Evolutionary conservation across 1,284 basidiomycete species (phyloP), one percentile per base, ranked within the genome.

Genomic region (Filobasidium uniguttulatum): DNA sequence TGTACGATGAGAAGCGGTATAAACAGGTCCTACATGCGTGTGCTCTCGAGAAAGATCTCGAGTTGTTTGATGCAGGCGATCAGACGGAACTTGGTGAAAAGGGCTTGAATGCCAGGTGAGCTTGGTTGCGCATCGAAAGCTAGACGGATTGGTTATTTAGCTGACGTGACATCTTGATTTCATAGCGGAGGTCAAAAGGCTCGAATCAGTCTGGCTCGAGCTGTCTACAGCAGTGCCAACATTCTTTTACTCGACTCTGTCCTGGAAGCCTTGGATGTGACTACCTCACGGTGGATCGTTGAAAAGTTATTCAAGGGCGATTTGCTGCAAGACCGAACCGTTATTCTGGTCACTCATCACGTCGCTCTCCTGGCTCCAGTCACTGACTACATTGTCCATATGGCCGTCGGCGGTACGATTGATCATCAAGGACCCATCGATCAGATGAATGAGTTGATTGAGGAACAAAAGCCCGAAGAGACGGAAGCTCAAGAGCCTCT

Each of bases 341-440:
- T 86, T 34, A 65, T 87, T 20, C 70, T 87, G 5, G 81, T 84
- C 52, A 84, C 82, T 0, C 83, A 85, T 64, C 83, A 85, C 58
- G 73, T 83, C 23, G 75, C 77, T 2, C 74, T 85, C 62, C 73
- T 74, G n/a, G 73, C 73, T 20, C 76, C 80, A 2, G 69, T 82
- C 23, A 79, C 82, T 10, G 73, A 77, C 40, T 81, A 75, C 61
- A 74, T 81, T 12, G 74, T 84, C 22, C 75, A 75, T 3, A 62
- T 86, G 28, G 60, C 69, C 12, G 76, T 79, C 56, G 78, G 48
- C 64, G 56, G 77, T 71, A 58, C 60, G 65, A 60, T 69, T 40
- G 57, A 60, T 6, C 60, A 57, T 23, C 61, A 62, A 12, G 68
- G 66, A 1, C 59, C 64, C 23, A 34, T 49, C 20, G 51, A 55